Evolutionary conservation across 2,329 filamentous ascomycete species (phyloP).

Genomic region (Acarospora socialis): DNA sequence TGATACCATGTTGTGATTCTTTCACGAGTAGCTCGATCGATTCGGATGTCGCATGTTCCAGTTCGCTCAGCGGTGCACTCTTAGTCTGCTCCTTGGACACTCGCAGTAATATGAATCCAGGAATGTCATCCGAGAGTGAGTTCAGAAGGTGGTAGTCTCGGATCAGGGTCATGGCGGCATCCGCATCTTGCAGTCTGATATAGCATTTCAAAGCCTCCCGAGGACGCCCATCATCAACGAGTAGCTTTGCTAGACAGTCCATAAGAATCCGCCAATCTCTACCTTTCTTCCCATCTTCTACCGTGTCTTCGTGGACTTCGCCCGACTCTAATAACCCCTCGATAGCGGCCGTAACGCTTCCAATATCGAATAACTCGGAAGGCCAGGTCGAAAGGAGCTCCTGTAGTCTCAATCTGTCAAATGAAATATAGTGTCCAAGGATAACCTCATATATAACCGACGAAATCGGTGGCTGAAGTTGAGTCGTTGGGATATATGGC

Average conservation of each 20-base stretch:
- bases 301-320: constrained; percentile 59
- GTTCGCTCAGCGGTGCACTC: constrained; percentile 51
- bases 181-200: constrained; percentile 81
- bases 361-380: constrained; percentile 67
- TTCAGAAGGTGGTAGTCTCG: constrained; percentile 81
- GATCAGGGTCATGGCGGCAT: constrained; percentile 75
- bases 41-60: constrained; percentile 69
- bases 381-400: constrained; percentile 75
- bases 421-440: constrained; percentile 73
- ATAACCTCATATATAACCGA: constrained; percentile 78
- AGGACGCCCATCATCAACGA: constrained; percentile 66
- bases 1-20: constrained; percentile 78
- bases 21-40: constrained; percentile 76
- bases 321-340: constrained; percentile 68
- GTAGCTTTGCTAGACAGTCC: constrained; percentile 70
- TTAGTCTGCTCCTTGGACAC: constrained; percentile 57
- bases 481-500: constrained; percentile 61
- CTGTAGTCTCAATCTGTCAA: constrained; percentile 59
- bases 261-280: constrained; percentile 84
- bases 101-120: constrained; percentile 74
- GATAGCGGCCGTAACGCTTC: constrained; percentile 60
- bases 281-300: constrained; percentile 57
- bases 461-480: constrained; percentile 65
- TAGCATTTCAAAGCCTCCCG: constrained; percentile 79
- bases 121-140: constrained; percentile 76